Percentiles rank a stretch among this genome's conserved stretches.
phyloP scores from a whole-genome alignment of 2,329 filamentous ascomycete genomes.

The Fusarium floridanum region DNA sequence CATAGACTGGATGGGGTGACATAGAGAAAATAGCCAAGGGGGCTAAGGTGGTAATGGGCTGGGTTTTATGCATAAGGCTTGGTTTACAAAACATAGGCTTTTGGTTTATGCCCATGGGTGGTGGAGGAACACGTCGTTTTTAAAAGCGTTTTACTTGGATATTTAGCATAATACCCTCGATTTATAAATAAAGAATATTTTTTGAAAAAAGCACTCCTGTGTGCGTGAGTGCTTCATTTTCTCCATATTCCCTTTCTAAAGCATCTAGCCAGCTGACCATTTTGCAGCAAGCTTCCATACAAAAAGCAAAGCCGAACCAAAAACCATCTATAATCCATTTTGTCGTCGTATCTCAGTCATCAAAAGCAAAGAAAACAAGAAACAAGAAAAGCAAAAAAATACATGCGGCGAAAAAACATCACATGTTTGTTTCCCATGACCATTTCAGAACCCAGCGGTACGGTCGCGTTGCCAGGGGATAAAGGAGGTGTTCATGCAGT shows the following conservation, averaged over 20 bases:
- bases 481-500: constrained; percentile 36
- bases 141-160: constrained; percentile 29
- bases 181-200: constrained; percentile 23
- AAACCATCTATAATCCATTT: constrained; percentile 5
- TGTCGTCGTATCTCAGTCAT: constrained; percentile 21
- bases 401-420: background rate
- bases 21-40: background rate
- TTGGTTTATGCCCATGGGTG: constrained; percentile 2
- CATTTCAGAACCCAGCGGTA: constrained; percentile 3
- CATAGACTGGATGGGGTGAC: constrained; percentile 7
- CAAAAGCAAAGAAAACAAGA: background rate
- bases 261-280: constrained; percentile 16
- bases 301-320: constrained; percentile 1
- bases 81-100: constrained; percentile 20
- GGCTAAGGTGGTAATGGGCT: constrained; percentile 17
- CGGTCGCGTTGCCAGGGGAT: constrained; percentile 31
- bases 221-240: constrained; percentile 21
- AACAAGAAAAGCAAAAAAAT: background rate
- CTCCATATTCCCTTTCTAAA: constrained; percentile 11
- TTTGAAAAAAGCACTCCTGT: constrained; percentile 3
- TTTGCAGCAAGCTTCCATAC: constrained; percentile 21
- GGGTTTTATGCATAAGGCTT: constrained; percentile 6
- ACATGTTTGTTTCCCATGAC: background rate
- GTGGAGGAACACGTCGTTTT: background rate
- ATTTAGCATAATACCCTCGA: constrained; percentile 44